Conservation (phyloP, 768 basidiomycete genomes). For the Hygrocybe punicea region DNA sequence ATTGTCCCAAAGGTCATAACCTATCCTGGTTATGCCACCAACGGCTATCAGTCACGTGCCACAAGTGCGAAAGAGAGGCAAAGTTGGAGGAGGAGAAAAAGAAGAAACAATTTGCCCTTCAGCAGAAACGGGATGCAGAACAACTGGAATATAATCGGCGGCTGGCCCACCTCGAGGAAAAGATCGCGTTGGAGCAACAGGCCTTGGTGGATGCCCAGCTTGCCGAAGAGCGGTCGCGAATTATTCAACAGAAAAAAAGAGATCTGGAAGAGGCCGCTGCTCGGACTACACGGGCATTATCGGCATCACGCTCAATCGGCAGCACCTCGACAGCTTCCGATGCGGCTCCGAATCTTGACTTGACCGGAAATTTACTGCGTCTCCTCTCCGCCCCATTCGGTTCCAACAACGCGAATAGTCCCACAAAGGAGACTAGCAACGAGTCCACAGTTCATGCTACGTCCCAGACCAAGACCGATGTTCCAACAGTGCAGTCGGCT, state of each 20-base stretch:
- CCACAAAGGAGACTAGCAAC: no score
- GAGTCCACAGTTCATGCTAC: conserved; percentile 1
- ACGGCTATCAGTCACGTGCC: conserved; percentile 37
- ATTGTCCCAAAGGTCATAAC: conserved; percentile 47
- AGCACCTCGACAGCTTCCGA: not conserved
- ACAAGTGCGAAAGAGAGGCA: conserved; percentile 45
- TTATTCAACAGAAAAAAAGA: conserved; percentile 40
- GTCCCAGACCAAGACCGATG: not conserved
- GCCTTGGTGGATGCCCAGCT: conserved; percentile 39
- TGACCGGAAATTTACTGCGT: not conserved
- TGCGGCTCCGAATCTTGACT: not conserved
- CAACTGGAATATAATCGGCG: conserved; percentile 39
- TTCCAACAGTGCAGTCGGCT: no score
- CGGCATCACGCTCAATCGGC: conserved; percentile 1
- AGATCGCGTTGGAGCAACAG: conserved; percentile 40
- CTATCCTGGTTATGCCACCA: conserved; percentile 45
- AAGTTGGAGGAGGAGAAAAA: conserved; percentile 43
- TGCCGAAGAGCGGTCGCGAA: conserved; percentile 34
- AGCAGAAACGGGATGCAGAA: conserved; percentile 46
- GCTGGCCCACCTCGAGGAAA: conserved; percentile 41
- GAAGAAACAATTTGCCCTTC: conserved; percentile 37
- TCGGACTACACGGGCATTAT: conserved; percentile 1
- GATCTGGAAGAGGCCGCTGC: conserved; percentile 41
- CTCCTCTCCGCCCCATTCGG: not conserved
- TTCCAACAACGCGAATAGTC: no score